phyloP scores from a whole-genome alignment of 2,329 filamentous ascomycete genomes.

The Elsinoe ampelina region DNA sequence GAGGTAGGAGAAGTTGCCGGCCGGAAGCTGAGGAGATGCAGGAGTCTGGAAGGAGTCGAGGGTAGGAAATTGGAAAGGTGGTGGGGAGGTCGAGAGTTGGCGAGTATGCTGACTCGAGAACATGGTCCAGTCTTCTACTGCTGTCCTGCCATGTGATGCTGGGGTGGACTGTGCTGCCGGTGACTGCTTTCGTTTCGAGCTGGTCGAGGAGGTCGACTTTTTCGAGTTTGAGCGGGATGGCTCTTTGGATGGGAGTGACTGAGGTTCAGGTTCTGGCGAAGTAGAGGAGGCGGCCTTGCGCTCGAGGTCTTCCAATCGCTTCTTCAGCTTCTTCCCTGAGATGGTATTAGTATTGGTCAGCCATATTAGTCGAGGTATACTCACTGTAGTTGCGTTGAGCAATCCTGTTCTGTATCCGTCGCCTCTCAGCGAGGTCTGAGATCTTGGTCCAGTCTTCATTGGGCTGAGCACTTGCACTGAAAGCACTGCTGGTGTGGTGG shows the following conservation, averaged over 20 bases:
- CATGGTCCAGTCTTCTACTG: conserved; percentile 51
- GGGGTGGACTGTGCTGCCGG: not conserved
- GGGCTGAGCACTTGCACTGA: conserved; percentile 86
- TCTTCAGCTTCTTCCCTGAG: conserved; percentile 84
- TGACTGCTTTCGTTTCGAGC: conserved; percentile 9
- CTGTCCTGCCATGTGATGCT: not conserved
- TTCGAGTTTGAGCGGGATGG: conserved; percentile 7
- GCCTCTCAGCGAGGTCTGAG: conserved; percentile 86
- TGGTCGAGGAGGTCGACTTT: not conserved
- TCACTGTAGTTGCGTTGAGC: conserved; percentile 94
- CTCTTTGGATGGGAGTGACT: conserved; percentile 14
- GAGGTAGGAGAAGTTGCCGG: conserved; percentile 5
- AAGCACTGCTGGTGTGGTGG: conserved; percentile 69
- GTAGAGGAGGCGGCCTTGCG: conserved; percentile 59
- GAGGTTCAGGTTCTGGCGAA: conserved; percentile 51
- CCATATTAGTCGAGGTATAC: conserved; percentile 27
- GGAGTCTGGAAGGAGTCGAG: conserved; percentile 18
- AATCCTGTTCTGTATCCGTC: conserved; percentile 94
- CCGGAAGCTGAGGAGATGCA: conserved; percentile 4
- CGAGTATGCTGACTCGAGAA: conserved; percentile 58
- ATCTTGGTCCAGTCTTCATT: conserved; percentile 99
- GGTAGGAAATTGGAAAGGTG: conserved; percentile 51
- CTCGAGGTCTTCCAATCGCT: conserved; percentile 76
- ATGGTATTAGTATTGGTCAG: conserved; percentile 19
- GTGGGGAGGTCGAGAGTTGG: conserved; percentile 61